phyloP scores from a whole-genome alignment of 345 rosid species.

The Eucalyptus erythrocorys region DNA sequence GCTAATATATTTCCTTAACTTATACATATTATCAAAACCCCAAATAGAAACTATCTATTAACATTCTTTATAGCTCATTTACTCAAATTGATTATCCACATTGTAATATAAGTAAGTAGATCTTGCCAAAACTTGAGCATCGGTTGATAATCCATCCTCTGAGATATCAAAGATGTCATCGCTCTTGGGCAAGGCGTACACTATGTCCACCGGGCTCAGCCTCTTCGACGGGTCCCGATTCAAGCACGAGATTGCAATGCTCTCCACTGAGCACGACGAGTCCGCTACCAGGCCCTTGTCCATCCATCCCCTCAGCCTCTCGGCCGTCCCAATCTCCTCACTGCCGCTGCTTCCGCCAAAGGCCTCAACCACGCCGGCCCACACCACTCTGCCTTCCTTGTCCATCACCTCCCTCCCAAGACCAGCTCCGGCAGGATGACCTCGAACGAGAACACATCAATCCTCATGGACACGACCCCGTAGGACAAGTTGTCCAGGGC shows the following conservation, averaged over 20 bases:
- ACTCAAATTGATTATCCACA: accelerated
- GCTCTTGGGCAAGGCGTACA: constrained; percentile 36
- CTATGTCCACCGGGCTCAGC: constrained; percentile 46
- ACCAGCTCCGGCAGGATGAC: constrained; percentile 54
- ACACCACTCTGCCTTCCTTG: constrained; percentile 24
- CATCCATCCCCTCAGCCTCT: constrained; percentile 14
- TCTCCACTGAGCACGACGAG: constrained; percentile 23
- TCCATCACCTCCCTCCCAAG: constrained; percentile 39
- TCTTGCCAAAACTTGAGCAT: constrained; percentile 20
- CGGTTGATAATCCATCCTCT: background rate
- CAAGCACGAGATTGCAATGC: constrained; percentile 35
- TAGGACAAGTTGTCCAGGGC: constrained; percentile 49
- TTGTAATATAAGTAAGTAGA: accelerated
- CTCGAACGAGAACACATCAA: constrained; percentile 47
- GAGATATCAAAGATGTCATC: constrained; percentile 26
- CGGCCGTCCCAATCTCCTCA: constrained; percentile 9
- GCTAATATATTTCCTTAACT: background rate
- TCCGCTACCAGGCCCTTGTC: constrained; percentile 16
- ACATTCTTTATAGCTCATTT: background rate
- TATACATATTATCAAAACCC: background rate
- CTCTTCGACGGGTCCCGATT: constrained; percentile 28
- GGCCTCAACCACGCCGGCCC: constrained; percentile 11
- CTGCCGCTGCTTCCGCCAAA: background rate
- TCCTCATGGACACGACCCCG: constrained; percentile 42
- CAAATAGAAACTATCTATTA: background rate